Evolutionary conservation across 768 basidiomycete species (phyloP), one percentile per base, ranked within the genome.

Genomic region (Tubosaeta sp.): DNA sequence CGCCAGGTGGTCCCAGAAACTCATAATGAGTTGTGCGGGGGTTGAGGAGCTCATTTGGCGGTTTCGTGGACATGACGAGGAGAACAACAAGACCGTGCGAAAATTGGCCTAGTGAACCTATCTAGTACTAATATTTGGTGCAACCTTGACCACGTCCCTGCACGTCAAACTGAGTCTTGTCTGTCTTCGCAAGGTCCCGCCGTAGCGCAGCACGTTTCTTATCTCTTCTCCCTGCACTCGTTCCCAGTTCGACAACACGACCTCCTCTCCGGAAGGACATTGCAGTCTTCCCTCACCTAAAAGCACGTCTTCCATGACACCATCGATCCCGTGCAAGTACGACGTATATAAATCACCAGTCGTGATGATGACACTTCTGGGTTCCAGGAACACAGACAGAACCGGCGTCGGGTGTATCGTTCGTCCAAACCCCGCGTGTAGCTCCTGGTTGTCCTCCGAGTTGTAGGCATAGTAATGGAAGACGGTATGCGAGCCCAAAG

Each of bases 81-180:
- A 37, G 33, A 32, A 54, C 33, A 25, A 17, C 25, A 16, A 22
- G 22, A 14, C 22, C 44, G 45, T 52, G 51, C 11, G 44, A 46
- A n/a, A 43, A 0, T 7, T 12, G 6, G 14, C 34, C 34, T 13
- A n/a, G n/a, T n/a, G n/a, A n/a, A n/a, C n/a, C n/a, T n/a, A n/a
- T n/a, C n/a, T n/a, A n/a, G n/a, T n/a, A n/a, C n/a, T n/a, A n/a
- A 33, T 43, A 25, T 25, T 43, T 43, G 38, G 42, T 19, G 49
- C 53, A 22, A 91, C 85, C 61, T 80, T 86, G 50, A 76, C 78
- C 3, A 94, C 87, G 62, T 88, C 88, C 48, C 93, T 77, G 65
- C 89, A 95, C 2, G 94, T 95, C 63, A 95, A 67, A 70, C 91
- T 95, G 48, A 88, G 83, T 64, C 94, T 72, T 35, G 76, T 76